Conservation (phyloP, 75 land plant genomes). For the Pinus tabuliformis region DNA sequence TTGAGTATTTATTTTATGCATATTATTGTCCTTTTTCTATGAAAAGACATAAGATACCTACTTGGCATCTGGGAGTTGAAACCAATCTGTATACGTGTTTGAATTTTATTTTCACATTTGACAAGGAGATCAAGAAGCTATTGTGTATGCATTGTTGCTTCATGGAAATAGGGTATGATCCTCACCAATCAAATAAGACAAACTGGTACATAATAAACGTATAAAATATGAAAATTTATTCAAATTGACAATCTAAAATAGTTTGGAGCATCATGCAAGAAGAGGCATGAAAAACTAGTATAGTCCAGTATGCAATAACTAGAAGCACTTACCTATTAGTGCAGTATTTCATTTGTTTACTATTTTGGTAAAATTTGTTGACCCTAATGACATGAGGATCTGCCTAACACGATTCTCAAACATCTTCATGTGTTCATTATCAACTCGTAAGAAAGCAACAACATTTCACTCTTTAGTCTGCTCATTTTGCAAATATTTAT, state of each 20-base stretch:
- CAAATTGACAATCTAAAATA: no score
- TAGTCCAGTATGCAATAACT: neutral
- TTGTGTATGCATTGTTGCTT: constrained; percentile 99
- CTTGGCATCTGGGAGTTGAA: constrained; percentile 99
- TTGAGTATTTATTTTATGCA: neutral
- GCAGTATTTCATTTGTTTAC: constrained; percentile 99
- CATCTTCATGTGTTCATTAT: constrained; percentile 99
- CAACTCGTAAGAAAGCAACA: constrained; percentile 94
- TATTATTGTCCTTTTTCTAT: no score
- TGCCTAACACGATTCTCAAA: constrained; percentile 99
- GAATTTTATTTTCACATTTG: constrained; percentile 99
- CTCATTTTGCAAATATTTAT: constrained; percentile 99
- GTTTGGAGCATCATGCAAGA: neutral
- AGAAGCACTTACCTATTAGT: constrained; percentile 63
- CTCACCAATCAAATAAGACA: constrained; percentile 22
- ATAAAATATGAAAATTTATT: neutral
- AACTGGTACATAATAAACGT: neutral
- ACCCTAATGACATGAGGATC: constrained; percentile 99
- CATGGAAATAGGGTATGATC: constrained; percentile 98
- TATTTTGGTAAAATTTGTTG: constrained; percentile 98
- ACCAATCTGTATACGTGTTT: constrained; percentile 99
- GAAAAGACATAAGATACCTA: constrained; percentile 37
- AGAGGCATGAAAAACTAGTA: neutral
- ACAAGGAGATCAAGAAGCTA: constrained; percentile 94
- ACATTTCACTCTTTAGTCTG: constrained; percentile 97